These are phyloP conservation scores for Yueomyces sp. DNA, from an alignment of 805 yeast species.

Conservation along the genomic window DNA sequence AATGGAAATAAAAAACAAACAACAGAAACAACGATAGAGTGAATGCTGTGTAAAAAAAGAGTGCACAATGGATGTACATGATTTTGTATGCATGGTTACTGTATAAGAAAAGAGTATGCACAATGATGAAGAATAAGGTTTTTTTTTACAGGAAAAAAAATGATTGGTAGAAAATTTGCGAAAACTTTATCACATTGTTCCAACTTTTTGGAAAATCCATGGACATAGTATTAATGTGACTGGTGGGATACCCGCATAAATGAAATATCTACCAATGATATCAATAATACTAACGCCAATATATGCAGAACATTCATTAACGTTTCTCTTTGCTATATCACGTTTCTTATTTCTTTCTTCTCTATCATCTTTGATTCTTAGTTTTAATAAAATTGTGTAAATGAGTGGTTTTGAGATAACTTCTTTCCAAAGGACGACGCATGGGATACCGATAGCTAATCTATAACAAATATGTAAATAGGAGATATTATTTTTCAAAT, in stretches of 20 bases:
- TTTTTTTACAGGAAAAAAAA: too few species aligned
- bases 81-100: too few species aligned
- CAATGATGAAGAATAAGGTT: too few species aligned
- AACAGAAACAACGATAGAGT: too few species aligned
- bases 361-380: conserved; percentile 15
- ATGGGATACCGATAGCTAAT: conserved; percentile 43
- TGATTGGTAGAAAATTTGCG: too few species aligned
- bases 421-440: conserved; percentile 61
- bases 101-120: too few species aligned
- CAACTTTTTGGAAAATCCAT: neutral
- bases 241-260: conserved; percentile 70
- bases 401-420: conserved; percentile 54
- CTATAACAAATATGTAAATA: conserved; percentile 28
- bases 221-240: conserved; percentile 28
- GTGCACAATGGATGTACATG: too few species aligned
- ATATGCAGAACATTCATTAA: conserved; percentile 31
- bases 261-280: conserved; percentile 59
- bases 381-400: conserved; percentile 30
- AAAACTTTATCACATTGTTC: neutral
- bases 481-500: conserved; percentile 8
- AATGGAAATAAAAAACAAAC: too few species aligned
- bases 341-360: conserved; percentile 11
- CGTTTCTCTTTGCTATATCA: conserved; percentile 18
- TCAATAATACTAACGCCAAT: conserved; percentile 59
- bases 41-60: too few species aligned